These are phyloP conservation scores for Paraurostyla sp. DNA, from an alignment of 73 alveolate species.

Conservation along the genomic window DNA sequence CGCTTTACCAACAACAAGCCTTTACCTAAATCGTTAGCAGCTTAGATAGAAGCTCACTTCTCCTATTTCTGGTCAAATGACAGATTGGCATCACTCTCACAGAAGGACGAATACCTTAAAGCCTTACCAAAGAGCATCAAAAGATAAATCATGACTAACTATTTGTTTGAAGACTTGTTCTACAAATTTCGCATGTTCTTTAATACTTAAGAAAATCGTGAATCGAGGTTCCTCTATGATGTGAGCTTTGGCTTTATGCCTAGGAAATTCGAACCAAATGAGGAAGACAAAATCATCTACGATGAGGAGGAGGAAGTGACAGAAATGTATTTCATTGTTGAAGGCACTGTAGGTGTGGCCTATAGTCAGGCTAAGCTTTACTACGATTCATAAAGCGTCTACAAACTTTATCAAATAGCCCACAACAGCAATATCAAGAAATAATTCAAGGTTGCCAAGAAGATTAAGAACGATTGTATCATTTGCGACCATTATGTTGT, in stretches of 20 bases:
- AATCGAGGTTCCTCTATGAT: slow-evolving; percentile 67
- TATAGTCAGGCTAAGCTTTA: neutral
- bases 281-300: slow-evolving; percentile 64
- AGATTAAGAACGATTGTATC: neutral
- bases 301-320: slow-evolving; percentile 76
- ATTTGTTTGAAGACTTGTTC: slow-evolving; percentile 67
- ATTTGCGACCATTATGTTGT: slow-evolving; percentile 74
- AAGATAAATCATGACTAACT: slow-evolving; percentile 59
- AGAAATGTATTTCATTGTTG: slow-evolving; percentile 73
- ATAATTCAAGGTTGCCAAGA: slow-evolving; percentile 19
- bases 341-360: slow-evolving; percentile 67
- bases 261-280: slow-evolving; percentile 60
- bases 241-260: slow-evolving; percentile 75
- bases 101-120: slow-evolving; percentile 81
- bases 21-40: slow-evolving; percentile 76
- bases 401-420: neutral
- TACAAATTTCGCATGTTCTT: slow-evolving; percentile 66
- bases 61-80: slow-evolving; percentile 87
- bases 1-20: slow-evolving; percentile 84
- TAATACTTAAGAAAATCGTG: slow-evolving; percentile 41
- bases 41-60: slow-evolving; percentile 86
- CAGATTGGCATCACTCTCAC: slow-evolving; percentile 76
- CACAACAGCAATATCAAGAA: slow-evolving; percentile 42
- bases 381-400: neutral
- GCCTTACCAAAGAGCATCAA: slow-evolving; percentile 88